Evolutionary conservation across 2,329 filamentous ascomycete species (phyloP), one percentile per base, ranked within the genome.

Genomic region (Exophiala xenobiotica): DNA sequence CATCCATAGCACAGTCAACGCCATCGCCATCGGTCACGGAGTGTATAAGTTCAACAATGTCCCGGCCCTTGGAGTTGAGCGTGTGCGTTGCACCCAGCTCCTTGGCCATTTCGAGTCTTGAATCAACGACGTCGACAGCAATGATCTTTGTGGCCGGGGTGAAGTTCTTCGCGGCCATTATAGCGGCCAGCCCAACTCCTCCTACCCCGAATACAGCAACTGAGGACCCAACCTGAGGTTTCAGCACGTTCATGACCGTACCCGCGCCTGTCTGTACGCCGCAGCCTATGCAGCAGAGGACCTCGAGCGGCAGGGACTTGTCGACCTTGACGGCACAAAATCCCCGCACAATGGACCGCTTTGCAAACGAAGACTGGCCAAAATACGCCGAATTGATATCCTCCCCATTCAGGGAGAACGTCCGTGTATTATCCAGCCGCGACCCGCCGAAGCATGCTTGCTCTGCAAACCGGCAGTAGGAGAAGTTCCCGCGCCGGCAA

Each of bases 51-150:
- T 59, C 49, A 2, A 59, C 61, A 12, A 70, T 51, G 40, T 67
- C 53, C 1, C 40, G 19, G 3, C 56, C 46, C 27, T 54, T 63
- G 4, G 67, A 64, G 53, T 72, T 69, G 31, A 75, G 53, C 0
- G 57, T 61, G 24, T 70, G 54, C 6, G 72, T 75, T 2, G 76
- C 76, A 16, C 75, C 76, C 3, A 76, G 62, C 29, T 67, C 63
- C 14, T 59, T 67, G 0, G 75, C 75, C 9, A 78, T 54, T 16
- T 67, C 64, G 11, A 78, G 63, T 20, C 71, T 66, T 5, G 61
- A 61, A 9, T 68, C 62, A 12, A 75, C 65, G 5, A 76, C 61
- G 56, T 78, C 76, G 7, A 77, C 67, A 3, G 68, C 75, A 6
- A 78, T 70, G 39, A 78, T 50, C 20, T 41, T 47, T 39, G 43